Evolutionary conservation across 495 filamentous ascomycete genomes (phyloP).

Genomic region (Aspergillus sclerotiicarbonarius): DNA sequence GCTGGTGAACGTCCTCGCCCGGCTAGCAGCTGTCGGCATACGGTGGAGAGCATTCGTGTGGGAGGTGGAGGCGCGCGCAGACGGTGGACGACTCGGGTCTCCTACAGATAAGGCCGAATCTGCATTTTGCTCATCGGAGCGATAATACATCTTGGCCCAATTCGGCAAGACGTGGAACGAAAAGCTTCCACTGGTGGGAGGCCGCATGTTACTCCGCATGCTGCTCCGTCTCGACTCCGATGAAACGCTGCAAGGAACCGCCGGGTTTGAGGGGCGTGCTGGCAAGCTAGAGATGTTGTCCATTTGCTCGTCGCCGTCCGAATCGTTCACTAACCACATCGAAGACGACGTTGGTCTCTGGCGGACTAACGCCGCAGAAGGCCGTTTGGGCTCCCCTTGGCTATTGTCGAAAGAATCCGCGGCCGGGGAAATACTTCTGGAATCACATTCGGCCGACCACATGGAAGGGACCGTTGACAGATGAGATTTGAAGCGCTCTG

Average conservation of each 20-base stretch:
- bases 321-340: constrained; percentile 46
- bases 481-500: constrained; percentile 67
- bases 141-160: constrained; percentile 51
- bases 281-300: constrained; percentile 46
- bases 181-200: constrained; percentile 48
- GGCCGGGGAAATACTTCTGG: constrained; percentile 26
- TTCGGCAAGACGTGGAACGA: constrained; percentile 52
- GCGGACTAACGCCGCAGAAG: constrained; percentile 25
- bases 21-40: constrained; percentile 27
- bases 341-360: constrained; percentile 40
- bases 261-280: constrained; percentile 31
- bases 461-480: constrained; percentile 72
- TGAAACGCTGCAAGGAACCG: constrained; percentile 33
- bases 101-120: constrained; percentile 35
- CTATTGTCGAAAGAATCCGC: constrained; percentile 18
- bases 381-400: constrained; percentile 22
- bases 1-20: constrained; percentile 19
- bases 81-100: constrained; percentile 32
- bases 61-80: constrained; percentile 29
- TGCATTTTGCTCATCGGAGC: constrained; percentile 29
- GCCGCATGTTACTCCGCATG: constrained; percentile 34
- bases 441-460: constrained; percentile 47
- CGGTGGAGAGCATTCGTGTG: constrained; percentile 34
- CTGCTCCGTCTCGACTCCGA: constrained; percentile 41
- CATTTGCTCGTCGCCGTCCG: constrained; percentile 34